phyloP scores from a whole-genome alignment of 805 yeast genomes.

The Starmerella riodocensis region DNA sequence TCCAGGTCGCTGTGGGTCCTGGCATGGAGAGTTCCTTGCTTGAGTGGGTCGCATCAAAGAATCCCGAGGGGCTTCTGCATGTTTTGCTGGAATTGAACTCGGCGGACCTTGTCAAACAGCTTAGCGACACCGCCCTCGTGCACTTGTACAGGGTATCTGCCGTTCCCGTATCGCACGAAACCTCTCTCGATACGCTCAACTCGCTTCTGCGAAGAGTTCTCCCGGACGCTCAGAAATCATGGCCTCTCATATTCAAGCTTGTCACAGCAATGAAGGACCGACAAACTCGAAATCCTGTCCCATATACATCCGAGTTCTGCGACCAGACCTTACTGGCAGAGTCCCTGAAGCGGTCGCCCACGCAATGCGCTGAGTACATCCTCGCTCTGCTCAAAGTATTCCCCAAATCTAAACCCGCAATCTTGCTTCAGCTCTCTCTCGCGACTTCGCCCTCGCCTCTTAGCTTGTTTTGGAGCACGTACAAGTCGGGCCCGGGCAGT shows the following conservation, averaged over 20 bases:
- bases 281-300: neutral
- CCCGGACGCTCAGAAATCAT: slow-evolving; percentile 1
- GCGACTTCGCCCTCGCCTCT: slow-evolving; percentile 10
- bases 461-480: slow-evolving; percentile 14
- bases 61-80: neutral
- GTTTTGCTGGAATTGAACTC: neutral
- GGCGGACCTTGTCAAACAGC: neutral
- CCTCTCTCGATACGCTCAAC: too few relatives aligned
- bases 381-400: slow-evolving; percentile 14
- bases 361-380: slow-evolving; percentile 6
- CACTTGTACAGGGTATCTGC: too few relatives aligned
- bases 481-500: neutral
- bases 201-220: neutral
- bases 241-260: slow-evolving; percentile 6
- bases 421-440: slow-evolving; percentile 7
- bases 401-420: slow-evolving; percentile 4
- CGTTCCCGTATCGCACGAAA: too few relatives aligned
- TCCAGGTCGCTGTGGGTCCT: neutral
- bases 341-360: neutral
- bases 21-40: neutral
- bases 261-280: neutral
- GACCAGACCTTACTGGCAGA: neutral
- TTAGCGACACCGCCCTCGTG: too few relatives aligned
- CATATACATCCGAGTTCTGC: neutral
- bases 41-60: slow-evolving; percentile 1